Evolutionary conservation across 2,329 filamentous ascomycete species (phyloP).

Genomic region (Geosmithia putterillii): DNA sequence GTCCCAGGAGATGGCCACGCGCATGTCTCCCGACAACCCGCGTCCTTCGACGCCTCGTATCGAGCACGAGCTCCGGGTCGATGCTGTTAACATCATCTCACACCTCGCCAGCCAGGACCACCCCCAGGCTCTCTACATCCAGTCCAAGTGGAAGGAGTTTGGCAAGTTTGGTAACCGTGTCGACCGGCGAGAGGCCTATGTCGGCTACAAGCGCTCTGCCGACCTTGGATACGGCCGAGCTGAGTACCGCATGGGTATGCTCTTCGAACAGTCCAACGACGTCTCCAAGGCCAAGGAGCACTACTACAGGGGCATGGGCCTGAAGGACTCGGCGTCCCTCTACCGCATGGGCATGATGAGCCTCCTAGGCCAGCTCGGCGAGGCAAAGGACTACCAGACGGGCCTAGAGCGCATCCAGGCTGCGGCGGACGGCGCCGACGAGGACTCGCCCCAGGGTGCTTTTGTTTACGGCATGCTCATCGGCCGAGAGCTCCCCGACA

Average conservation of each 20-base stretch:
- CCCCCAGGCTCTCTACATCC: constrained; percentile 87
- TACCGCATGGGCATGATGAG: constrained; percentile 96
- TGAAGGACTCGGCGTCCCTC: constrained; percentile 76
- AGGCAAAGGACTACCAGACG: constrained; percentile 64
- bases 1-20: constrained; percentile 61
- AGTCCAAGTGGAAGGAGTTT: constrained; percentile 95
- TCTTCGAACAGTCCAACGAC: constrained; percentile 92
- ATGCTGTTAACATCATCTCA: constrained; percentile 83
- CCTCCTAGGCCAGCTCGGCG: constrained; percentile 83
- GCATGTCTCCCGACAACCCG: constrained; percentile 39
- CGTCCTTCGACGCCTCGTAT: constrained; percentile 71
- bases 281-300: constrained; percentile 82
- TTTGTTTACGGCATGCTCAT: constrained; percentile 95
- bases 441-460: constrained; percentile 92
- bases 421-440: constrained; percentile 79
- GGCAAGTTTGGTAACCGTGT: constrained; percentile 84
- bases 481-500: constrained; percentile 81
- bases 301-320: constrained; percentile 69
- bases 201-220: constrained; percentile 74
- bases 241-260: constrained; percentile 96
- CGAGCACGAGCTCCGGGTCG: constrained; percentile 77
- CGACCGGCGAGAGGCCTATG: constrained; percentile 91
- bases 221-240: constrained; percentile 78
- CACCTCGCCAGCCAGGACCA: constrained; percentile 88
- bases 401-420: constrained; percentile 74